A percentile compares a stretch with the other conserved stretches of the same genome.
Evolutionary conservation across 2,329 filamentous ascomycete species (phyloP).

Genomic region (Aureobasidium pullulans): DNA sequence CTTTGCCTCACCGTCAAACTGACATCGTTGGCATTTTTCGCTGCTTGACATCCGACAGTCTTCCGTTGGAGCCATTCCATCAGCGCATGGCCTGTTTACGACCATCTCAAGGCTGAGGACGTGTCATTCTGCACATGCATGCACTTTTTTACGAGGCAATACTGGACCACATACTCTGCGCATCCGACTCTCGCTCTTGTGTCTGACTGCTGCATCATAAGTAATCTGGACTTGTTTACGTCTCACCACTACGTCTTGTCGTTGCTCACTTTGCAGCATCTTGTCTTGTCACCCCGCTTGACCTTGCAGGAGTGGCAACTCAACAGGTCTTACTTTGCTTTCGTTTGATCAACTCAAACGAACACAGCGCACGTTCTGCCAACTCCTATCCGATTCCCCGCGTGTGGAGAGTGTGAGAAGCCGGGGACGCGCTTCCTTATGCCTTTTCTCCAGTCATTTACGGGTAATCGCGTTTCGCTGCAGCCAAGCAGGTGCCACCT

Average conservation of each 20-base stretch:
- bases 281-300: constrained; percentile 5
- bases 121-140: constrained; percentile 11
- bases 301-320: background rate
- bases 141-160: constrained; percentile 8
- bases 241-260: background rate
- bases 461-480: constrained; percentile 1
- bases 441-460: constrained; percentile 4
- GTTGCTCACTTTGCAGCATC: background rate
- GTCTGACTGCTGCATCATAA: constrained; percentile 1
- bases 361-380: constrained; percentile 2
- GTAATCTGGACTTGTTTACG: background rate
- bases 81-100: background rate
- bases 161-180: background rate
- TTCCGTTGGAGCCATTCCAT: too few species aligned
- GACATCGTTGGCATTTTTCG: background rate
- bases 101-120: background rate
- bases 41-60: background rate
- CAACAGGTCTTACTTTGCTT: constrained; percentile 2
- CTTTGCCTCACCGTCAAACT: background rate
- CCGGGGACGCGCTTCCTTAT: background rate
- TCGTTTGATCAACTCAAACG: constrained; percentile 11
- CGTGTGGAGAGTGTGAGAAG: background rate
- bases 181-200: background rate
- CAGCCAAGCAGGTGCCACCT: constrained; percentile 4
- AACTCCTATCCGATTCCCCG: constrained; percentile 2